These are phyloP conservation scores for Hemisphaericaspora xylofermentans DNA, from an alignment of 1,139 yeast genomes.

Conservation along the genomic window DNA sequence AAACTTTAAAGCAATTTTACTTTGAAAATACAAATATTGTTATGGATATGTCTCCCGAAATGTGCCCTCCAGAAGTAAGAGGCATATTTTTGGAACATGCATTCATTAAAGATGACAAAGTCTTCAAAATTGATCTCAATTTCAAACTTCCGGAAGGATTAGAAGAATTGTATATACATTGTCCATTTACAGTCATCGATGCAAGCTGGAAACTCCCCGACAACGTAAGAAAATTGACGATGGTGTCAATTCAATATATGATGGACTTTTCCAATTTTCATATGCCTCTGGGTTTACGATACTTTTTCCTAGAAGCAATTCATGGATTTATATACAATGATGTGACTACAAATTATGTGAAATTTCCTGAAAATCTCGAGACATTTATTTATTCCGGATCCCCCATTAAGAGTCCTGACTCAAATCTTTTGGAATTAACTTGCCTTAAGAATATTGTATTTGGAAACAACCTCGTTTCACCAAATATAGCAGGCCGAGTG, in stretches of 20 bases:
- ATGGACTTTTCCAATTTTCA: slow-evolving; percentile 1
- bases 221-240: neutral
- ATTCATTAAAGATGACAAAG: slow-evolving; percentile 2
- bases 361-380: slow-evolving; percentile 2
- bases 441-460: slow-evolving; percentile 1
- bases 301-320: slow-evolving; percentile 3
- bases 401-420: slow-evolving; percentile 2
- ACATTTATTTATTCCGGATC: slow-evolving; percentile 3
- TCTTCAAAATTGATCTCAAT: slow-evolving; percentile 1
- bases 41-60: neutral
- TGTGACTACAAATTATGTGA: neutral
- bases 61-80: neutral
- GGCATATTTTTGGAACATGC: slow-evolving; percentile 1
- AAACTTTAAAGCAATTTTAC: slow-evolving; percentile 2
- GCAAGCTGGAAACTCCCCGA: slow-evolving; percentile 4
- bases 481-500: neutral
- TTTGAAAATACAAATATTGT: slow-evolving; percentile 1
- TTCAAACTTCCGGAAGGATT: slow-evolving; percentile 1
- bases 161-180: neutral
- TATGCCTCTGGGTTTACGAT: neutral
- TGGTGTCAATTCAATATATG: slow-evolving; percentile 2
- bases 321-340: slow-evolving; percentile 2
- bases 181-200: slow-evolving; percentile 3
- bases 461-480: slow-evolving; percentile 1
- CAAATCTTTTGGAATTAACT: slow-evolving; percentile 4